These are phyloP conservation scores for Calonectria multiphialidica DNA, from an alignment of 2,329 filamentous ascomycete species.

Conservation along the genomic window DNA sequence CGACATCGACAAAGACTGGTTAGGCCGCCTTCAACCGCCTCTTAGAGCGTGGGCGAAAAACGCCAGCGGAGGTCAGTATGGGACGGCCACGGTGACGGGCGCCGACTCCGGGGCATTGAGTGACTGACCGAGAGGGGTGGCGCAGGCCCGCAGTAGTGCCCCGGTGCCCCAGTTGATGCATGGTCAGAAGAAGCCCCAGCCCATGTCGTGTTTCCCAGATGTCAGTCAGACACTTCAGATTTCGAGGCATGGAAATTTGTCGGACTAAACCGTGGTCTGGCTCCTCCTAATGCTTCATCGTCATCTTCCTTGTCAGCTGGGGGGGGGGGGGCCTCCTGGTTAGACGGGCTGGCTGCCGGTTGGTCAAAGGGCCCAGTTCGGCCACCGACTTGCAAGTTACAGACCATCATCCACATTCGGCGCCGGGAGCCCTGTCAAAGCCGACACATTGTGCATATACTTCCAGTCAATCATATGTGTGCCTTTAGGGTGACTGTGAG, in stretches of 20 bases:
- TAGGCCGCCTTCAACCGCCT: conserved; percentile 19
- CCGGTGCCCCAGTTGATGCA: background rate
- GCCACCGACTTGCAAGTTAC: conserved; percentile 8
- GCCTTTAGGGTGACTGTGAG: conserved; percentile 1
- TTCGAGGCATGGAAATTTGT: conserved; percentile 14
- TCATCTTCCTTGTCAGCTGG: conserved; percentile 3
- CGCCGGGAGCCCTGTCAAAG: conserved; percentile 16
- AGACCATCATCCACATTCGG: conserved; percentile 6
- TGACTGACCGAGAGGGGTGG: conserved; percentile 21
- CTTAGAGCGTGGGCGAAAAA: conserved; percentile 5
- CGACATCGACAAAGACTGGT: conserved; percentile 1
- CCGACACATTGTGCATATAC: conserved; percentile 15
- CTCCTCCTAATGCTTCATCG: background rate
- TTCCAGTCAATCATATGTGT: conserved; percentile 9
- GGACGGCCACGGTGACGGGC: conserved; percentile 21
- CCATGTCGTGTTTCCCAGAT: conserved; percentile 23
- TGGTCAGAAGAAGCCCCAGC: background rate
- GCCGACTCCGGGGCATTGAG: conserved; percentile 21
- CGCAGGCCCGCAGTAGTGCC: conserved; percentile 1
- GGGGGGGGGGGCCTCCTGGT: conserved; percentile 10
- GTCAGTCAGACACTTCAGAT: conserved; percentile 18
- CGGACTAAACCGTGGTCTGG: conserved; percentile 7
- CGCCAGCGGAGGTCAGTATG: conserved; percentile 10
- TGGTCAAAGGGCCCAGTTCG: conserved; percentile 15
- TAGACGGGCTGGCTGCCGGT: conserved; percentile 20